Base-by-base conservation (phyloP, 2,329 filamentous ascomycete species). In the Cryphonectria japonica region DNA sequence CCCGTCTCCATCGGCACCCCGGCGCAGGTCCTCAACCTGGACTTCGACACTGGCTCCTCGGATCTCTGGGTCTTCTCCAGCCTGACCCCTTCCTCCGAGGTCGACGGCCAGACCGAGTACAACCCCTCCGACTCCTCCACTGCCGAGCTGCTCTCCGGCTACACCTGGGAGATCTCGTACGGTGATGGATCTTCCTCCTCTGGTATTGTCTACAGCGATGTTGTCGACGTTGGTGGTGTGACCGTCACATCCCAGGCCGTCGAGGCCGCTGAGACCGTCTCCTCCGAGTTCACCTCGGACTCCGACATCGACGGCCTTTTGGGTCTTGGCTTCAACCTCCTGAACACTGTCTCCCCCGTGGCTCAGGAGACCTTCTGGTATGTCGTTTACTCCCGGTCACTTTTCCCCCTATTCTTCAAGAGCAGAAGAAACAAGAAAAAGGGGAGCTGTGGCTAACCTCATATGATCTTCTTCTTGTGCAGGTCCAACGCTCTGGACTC, bases 41-140 rank as follows among this genome's bases (percentile, higher is more conserved):
- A 92, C 78, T 88, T 92, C 74, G 90, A 92, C 76, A 92, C 90
- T 52, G 90, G 90, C 39, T 91, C 88, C 67, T 85, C 89, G 61
- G 90, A 92, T 80, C 83, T 92, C 84, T 92, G 90, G 90, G 88
- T 90, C 43, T 92, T 89, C 81, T 91, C 88, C 19, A 83, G 80
- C 60, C 81, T 88, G 67, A 85, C 89, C 46, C 78, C 87, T 7
- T 73, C 79, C 13, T 78, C 80, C 9, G 79, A 87, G 73, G 81
- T 83, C 64, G 76, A 75, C 11, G 87, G 87, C 34, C 89, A 91
- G 78, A 79, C 79, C 71, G 78, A 87, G 78, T 92, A 92, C 82
- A 83, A 85, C 70, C 85, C 86, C 26, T 76, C 79, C 69, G 73
- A 79, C 32, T 81, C 83, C 72, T 77, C 75, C 46, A 84, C 82